These are phyloP conservation scores for Phytopythium ostracodes DNA, from an alignment of 352 stramenopile genomes.

Conservation along the genomic window DNA sequence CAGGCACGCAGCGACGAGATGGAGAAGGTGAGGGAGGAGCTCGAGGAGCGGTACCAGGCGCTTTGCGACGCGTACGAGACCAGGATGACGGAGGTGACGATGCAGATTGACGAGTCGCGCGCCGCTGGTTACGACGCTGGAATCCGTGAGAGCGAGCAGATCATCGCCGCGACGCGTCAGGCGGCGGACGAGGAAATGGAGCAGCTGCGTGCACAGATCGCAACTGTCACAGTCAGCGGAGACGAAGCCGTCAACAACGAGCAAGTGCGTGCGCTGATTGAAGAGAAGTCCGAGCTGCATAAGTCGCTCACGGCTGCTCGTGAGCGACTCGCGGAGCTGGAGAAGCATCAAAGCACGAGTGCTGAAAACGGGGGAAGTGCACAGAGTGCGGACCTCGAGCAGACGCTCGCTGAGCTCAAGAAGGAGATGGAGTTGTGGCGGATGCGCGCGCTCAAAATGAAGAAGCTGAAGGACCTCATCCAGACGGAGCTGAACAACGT, in stretches of 20 bases:
- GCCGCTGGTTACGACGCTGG: slow-evolving; percentile 69
- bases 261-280: slow-evolving; percentile 15
- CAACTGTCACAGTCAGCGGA: background rate
- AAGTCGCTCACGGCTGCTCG: slow-evolving; percentile 14
- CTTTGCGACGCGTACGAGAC: slow-evolving; percentile 69
- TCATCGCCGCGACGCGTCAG: slow-evolving; percentile 56
- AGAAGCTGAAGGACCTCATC: slow-evolving; percentile 73
- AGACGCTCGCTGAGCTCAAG: slow-evolving; percentile 15
- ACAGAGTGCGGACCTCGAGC: background rate
- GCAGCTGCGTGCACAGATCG: slow-evolving; percentile 22
- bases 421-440: slow-evolving; percentile 80
- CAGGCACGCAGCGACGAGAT: slow-evolving; percentile 47
- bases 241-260: slow-evolving; percentile 4
- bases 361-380: slow-evolving; percentile 3
- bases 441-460: slow-evolving; percentile 79
- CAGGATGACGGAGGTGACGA: slow-evolving; percentile 65
- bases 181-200: slow-evolving; percentile 41
- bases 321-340: slow-evolving; percentile 19
- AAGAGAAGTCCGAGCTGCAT: slow-evolving; percentile 27
- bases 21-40: slow-evolving; percentile 33
- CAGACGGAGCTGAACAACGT: slow-evolving; percentile 50
- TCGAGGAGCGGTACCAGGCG: slow-evolving; percentile 55
- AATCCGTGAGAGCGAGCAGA: slow-evolving; percentile 68
- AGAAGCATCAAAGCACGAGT: slow-evolving; percentile 9
- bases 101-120: slow-evolving; percentile 72